A percentile compares a stretch with the other conserved stretches of the same genome.
phyloP scores from a whole-genome alignment of 148 eudicot species.

The Nepenthes gracilis region DNA sequence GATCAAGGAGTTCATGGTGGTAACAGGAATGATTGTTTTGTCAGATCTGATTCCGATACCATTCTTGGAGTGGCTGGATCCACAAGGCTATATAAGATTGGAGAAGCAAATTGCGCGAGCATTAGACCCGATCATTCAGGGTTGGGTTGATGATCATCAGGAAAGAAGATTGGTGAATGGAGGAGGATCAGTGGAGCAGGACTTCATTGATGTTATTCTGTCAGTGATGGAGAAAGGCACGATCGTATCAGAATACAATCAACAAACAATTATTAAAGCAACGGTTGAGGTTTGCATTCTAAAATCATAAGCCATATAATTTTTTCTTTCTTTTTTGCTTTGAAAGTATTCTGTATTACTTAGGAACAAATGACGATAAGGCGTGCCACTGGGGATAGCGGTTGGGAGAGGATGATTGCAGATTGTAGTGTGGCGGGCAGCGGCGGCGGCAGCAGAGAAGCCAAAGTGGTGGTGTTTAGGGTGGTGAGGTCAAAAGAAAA shows the following conservation, averaged over 20 bases:
- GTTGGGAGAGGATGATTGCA: too few relatives aligned
- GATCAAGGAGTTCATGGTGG: slow-evolving; percentile 10
- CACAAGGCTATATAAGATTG: background rate
- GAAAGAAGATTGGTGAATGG: background rate
- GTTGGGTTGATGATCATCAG: slow-evolving; percentile 13
- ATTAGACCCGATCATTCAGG: slow-evolving; percentile 7
- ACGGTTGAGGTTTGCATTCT: slow-evolving; percentile 7
- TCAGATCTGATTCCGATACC: slow-evolving; percentile 17
- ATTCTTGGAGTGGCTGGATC: slow-evolving; percentile 11
- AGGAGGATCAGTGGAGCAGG: background rate
- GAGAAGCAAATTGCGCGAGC: slow-evolving; percentile 8
- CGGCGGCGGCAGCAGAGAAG: too few relatives aligned
- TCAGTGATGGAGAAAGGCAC: slow-evolving; percentile 3
- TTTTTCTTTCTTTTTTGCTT: too few relatives aligned
- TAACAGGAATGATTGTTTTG: slow-evolving; percentile 4
- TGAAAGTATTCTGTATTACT: too few relatives aligned
- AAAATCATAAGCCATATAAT: too few relatives aligned
- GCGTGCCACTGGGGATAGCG: too few relatives aligned
- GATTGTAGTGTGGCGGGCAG: too few relatives aligned
- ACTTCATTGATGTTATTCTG: slow-evolving; percentile 18
- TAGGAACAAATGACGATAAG: too few relatives aligned
- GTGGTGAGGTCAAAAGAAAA: too few relatives aligned
- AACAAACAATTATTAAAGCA: slow-evolving; percentile 9
- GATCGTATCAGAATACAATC: background rate
- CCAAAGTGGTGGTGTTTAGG: too few relatives aligned